A percentile compares a stretch with the other conserved stretches of the same genome.
These are phyloP conservation scores for Trypanosoma theileri DNA, from an alignment of 208 protist species.

Conservation along the genomic window DNA sequence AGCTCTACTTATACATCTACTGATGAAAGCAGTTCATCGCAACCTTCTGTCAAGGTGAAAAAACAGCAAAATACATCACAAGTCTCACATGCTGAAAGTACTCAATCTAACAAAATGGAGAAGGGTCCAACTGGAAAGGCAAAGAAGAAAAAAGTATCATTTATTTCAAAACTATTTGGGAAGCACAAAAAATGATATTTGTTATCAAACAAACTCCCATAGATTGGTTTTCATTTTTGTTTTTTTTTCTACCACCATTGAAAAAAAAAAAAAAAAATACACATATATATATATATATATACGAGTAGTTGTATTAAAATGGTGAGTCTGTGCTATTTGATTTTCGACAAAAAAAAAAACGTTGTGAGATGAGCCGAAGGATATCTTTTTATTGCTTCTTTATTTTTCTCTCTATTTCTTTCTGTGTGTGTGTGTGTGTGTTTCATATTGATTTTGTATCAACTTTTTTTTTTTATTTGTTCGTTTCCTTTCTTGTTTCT, in stretches of 20 bases:
- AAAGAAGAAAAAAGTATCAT: slow-evolving; percentile 17
- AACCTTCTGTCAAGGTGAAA: too few species aligned
- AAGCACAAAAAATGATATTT: slow-evolving; percentile 24
- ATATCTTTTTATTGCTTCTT: too few species aligned
- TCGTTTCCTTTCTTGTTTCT: too few species aligned
- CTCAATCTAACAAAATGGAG: not conserved
- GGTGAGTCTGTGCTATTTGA: not conserved
- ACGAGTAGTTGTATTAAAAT: not conserved
- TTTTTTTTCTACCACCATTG: slow-evolving; percentile 4
- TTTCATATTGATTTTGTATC: too few species aligned
- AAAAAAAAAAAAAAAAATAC: slow-evolving; percentile 11
- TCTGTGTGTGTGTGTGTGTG: too few species aligned
- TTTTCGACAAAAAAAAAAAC: too few species aligned
- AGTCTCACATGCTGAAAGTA: not conserved
- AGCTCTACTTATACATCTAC: not conserved
- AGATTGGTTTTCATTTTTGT: not conserved
- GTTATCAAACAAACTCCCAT: not conserved
- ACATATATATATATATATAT: not conserved
- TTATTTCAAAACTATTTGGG: slow-evolving; percentile 30
- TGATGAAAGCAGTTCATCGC: too few species aligned
- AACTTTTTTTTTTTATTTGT: too few species aligned
- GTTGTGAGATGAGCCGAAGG: too few species aligned
- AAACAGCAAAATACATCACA: too few species aligned
- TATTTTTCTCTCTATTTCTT: too few species aligned
- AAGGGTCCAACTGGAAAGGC: not conserved